Evolutionary conservation across 2,329 filamentous ascomycete species (phyloP).

Genomic region (Pseudogymnoascus sp.): DNA sequence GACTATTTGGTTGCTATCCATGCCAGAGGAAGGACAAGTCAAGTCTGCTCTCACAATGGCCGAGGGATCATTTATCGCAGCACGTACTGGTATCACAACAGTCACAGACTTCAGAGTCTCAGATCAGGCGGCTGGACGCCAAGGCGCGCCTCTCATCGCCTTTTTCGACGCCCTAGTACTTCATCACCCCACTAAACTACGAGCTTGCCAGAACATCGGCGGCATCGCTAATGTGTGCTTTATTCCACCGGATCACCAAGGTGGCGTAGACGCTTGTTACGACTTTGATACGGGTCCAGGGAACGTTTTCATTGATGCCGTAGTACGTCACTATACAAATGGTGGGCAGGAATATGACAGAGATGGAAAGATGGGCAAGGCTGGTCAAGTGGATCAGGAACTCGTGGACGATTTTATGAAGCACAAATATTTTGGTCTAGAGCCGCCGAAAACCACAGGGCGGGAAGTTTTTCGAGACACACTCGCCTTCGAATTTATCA

Average conservation of each 20-base stretch:
- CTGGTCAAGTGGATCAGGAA: conserved; percentile 40
- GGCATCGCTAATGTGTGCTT: conserved; percentile 55
- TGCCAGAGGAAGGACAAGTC: conserved; percentile 40
- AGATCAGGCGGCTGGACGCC: conserved; percentile 48
- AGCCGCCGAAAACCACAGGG: conserved; percentile 49
- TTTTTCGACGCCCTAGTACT: conserved; percentile 50
- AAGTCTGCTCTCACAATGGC: conserved; percentile 46
- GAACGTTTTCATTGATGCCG: conserved; percentile 49
- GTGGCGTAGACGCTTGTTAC: conserved; percentile 32
- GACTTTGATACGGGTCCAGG: conserved; percentile 50
- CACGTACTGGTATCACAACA: conserved; percentile 47
- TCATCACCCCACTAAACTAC: conserved; percentile 46
- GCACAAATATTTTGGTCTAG: conserved; percentile 41
- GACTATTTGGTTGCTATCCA: conserved; percentile 48
- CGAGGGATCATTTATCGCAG: conserved; percentile 47
- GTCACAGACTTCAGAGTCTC: conserved; percentile 50
- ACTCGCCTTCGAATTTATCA: conserved; percentile 43
- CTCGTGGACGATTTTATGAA: conserved; percentile 44
- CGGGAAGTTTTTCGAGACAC: conserved; percentile 52
- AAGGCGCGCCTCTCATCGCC: conserved; percentile 47
- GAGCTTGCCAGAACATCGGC: conserved; percentile 53
- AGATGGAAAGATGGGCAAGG: conserved; percentile 41
- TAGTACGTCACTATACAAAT: conserved; percentile 44
- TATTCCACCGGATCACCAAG: conserved; percentile 40
- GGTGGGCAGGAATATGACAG: conserved; percentile 42